Evolutionary conservation across 176 grass and related monocot species (phyloP).

Genomic region (Lolium perenne): DNA sequence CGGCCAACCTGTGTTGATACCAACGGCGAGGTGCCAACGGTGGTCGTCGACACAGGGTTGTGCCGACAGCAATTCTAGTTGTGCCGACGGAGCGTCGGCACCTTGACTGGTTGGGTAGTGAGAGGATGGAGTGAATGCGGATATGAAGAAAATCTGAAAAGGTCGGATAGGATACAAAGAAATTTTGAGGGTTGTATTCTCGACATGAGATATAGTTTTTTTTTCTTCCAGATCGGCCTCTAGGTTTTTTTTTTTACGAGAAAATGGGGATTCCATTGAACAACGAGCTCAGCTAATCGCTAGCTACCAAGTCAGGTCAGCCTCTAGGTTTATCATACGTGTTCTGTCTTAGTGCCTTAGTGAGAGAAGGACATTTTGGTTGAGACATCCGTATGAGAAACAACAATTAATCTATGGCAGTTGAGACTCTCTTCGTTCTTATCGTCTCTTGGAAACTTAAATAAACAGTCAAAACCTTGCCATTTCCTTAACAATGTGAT

Average conservation of each 20-base stretch:
- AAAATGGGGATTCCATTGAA: too few species aligned
- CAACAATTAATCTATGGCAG: not conserved
- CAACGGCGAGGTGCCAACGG: too few species aligned
- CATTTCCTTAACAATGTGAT: conserved; percentile 4
- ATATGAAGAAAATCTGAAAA: too few species aligned
- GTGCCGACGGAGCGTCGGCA: too few species aligned
- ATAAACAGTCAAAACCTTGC: not conserved
- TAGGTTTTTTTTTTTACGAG: too few species aligned
- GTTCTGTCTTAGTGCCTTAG: not conserved
- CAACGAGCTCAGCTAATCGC: too few species aligned
- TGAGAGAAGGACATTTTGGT: not conserved
- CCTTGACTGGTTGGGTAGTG: too few species aligned
- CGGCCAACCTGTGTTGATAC: too few species aligned
- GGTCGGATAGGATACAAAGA: not conserved
- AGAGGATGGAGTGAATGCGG: not conserved
- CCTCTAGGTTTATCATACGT: not conserved
- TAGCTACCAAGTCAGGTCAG: too few species aligned
- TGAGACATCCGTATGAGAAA: not conserved
- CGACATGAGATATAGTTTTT: not conserved
- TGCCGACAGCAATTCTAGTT: too few species aligned
- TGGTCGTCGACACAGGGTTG: too few species aligned
- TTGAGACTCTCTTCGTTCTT: not conserved
- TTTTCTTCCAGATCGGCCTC: not conserved
- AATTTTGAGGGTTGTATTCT: not conserved
- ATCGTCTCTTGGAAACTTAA: not conserved